Evolutionary conservation across 768 basidiomycete species (phyloP).

Genomic region (Lactifluus subvellereus): DNA sequence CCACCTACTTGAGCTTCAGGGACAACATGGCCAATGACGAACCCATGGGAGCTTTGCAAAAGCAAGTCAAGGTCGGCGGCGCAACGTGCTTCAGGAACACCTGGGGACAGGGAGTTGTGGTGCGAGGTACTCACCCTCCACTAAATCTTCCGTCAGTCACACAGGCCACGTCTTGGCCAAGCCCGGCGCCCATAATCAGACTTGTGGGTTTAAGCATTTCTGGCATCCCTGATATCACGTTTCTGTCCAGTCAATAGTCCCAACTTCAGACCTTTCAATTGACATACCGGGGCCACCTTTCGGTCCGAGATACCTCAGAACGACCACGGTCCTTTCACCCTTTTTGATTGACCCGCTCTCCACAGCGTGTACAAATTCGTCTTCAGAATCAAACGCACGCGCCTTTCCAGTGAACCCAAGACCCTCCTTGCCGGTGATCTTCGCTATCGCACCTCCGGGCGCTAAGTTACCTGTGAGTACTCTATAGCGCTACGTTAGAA

Average conservation of each 20-base stretch:
- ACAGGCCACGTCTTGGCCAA: slow-evolving; percentile 94
- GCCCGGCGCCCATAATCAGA: slow-evolving; percentile 96
- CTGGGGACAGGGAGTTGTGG: background rate
- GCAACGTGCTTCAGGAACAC: slow-evolving; percentile 16
- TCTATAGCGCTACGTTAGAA: slow-evolving; percentile 36
- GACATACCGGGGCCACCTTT: slow-evolving; percentile 88
- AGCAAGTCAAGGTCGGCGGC: slow-evolving; percentile 6
- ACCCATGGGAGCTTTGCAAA: slow-evolving; percentile 77
- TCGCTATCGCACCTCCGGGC: slow-evolving; percentile 92
- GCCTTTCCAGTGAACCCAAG: slow-evolving; percentile 87
- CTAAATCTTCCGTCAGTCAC: slow-evolving; percentile 97
- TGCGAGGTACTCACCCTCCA: slow-evolving; percentile 67
- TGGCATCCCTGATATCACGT: slow-evolving; percentile 73
- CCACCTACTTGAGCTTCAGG: slow-evolving; percentile 95
- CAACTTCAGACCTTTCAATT: background rate
- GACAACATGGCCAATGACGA: slow-evolving; percentile 94
- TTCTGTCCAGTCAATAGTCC: slow-evolving; percentile 3
- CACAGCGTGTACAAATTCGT: slow-evolving; percentile 81
- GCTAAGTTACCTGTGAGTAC: slow-evolving; percentile 91
- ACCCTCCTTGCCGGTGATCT: slow-evolving; percentile 96
- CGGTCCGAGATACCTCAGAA: slow-evolving; percentile 93
- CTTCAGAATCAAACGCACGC: slow-evolving; percentile 87
- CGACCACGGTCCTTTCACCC: slow-evolving; percentile 95
- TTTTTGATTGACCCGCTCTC: slow-evolving; percentile 84
- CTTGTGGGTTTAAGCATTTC: slow-evolving; percentile 99